Conservation (phyloP, 495 filamentous ascomycete genomes). For the Letharia columbiana region DNA sequence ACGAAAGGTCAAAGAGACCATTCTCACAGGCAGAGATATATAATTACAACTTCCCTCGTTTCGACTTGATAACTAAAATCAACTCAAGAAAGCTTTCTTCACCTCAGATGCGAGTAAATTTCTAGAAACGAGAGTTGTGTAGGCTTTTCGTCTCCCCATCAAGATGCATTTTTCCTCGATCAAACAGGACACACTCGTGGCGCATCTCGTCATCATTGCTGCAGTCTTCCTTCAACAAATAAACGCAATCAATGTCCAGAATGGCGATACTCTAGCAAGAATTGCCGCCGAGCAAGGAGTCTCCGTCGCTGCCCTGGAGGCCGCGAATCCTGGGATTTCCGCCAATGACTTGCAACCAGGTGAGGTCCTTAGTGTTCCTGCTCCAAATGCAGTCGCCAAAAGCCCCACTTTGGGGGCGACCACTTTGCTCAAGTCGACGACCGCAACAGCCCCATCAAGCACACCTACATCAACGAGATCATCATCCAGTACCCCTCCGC, state of each 20-base stretch:
- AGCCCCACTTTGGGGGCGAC: background rate
- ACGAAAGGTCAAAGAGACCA: background rate
- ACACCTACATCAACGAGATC: background rate
- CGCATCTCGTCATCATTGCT: background rate
- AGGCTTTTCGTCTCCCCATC: background rate
- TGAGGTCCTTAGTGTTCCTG: background rate
- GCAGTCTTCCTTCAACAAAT: background rate
- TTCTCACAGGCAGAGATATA: background rate
- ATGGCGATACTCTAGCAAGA: background rate
- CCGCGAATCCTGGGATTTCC: background rate
- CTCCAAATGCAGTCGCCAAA: background rate
- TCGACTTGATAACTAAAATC: background rate
- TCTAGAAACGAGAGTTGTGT: background rate
- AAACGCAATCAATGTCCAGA: background rate
- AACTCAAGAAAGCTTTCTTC: background rate
- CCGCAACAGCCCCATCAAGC: background rate
- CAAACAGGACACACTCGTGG: background rate
- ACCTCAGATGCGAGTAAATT: background rate
- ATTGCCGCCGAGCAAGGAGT: background rate
- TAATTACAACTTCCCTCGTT: background rate
- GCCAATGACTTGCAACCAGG: background rate
- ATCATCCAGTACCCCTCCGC: background rate
- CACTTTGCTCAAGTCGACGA: background rate
- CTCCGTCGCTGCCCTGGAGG: slow-evolving; percentile 3
- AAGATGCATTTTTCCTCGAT: background rate